phyloP scores from a whole-genome alignment of 1,284 basidiomycete species.

The Ustilago vetiveriae region DNA sequence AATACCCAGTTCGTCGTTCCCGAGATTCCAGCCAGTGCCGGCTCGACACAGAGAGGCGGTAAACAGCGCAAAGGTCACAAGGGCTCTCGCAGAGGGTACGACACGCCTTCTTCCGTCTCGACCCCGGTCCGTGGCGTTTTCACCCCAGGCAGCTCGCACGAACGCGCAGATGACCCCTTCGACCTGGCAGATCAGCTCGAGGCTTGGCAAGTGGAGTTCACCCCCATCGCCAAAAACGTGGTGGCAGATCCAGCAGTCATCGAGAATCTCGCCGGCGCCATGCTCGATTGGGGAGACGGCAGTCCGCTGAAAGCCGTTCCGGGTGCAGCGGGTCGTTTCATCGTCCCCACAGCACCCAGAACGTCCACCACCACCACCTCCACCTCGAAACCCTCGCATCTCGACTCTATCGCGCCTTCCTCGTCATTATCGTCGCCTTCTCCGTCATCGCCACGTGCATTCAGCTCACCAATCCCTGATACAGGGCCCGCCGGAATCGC shows the following conservation, averaged over 20 bases:
- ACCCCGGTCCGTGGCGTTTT: slow-evolving; percentile 33
- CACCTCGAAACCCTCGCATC: slow-evolving; percentile 6
- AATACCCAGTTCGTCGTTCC: slow-evolving; percentile 50
- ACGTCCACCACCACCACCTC: slow-evolving; percentile 3
- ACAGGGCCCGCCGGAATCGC: slow-evolving; percentile 31
- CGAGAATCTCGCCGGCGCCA: slow-evolving; percentile 35
- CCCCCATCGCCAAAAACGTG: slow-evolving; percentile 55
- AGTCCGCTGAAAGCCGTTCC: slow-evolving; percentile 37
- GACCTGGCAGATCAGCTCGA: slow-evolving; percentile 56
- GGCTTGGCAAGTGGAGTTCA: slow-evolving; percentile 65
- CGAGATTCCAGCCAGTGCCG: slow-evolving; percentile 42
- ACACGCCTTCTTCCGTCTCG: slow-evolving; percentile 24
- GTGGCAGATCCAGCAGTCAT: slow-evolving; percentile 42
- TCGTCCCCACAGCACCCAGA: slow-evolving; percentile 28
- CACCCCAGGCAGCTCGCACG: slow-evolving; percentile 35
- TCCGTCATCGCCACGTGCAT: slow-evolving; percentile 16
- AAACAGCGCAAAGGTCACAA: slow-evolving; percentile 44
- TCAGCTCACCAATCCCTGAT: slow-evolving; percentile 16
- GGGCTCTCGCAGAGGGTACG: slow-evolving; percentile 29
- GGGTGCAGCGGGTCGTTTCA: slow-evolving; percentile 15
- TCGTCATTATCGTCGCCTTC: slow-evolving; percentile 29
- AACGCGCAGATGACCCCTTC: slow-evolving; percentile 41
- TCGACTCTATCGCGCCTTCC: slow-evolving; percentile 10
- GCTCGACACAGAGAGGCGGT: slow-evolving; percentile 10
- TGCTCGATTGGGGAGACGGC: slow-evolving; percentile 47